Evolutionary conservation across 257 asterid genomes (phyloP), one percentile per base, ranked within the genome.

Genomic region (Ehretia macrophylla): DNA sequence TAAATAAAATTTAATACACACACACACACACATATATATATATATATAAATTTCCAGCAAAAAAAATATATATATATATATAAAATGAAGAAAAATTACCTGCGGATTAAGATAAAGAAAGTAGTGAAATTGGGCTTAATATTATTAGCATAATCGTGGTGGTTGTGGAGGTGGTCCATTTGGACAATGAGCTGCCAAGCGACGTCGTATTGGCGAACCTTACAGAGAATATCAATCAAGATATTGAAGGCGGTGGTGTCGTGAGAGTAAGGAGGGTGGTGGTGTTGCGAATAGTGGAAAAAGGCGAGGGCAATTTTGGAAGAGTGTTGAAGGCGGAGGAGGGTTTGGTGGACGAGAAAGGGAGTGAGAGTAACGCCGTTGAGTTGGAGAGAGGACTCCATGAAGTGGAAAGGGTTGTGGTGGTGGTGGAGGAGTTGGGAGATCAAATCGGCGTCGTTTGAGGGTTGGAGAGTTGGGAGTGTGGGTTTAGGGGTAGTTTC

Each of bases 381-480:
- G 70, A 91, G 87, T 40, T 91, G 94, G 66, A 88, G 78, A 18
- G 95, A 83, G 4, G 98, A 87, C 64, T 91, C 96, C 80, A 82
- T 80, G 72, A 81, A 84, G 72, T 90, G 98, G 70, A 83, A 91
- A 1, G 98, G 98, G 77, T 91, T 91, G 81, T 83, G 96, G 75
- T 90, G 90, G 21, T 73, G 79, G 64, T 85, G 79, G 58, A 90
- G 79, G 55, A 90, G 59, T 45, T 83, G 87, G 55, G 90, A 83
- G 8, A 91, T 66, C 16, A 77, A 55, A 55, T 87, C 96, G 4
- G 98, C 98, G 47, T 74, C 88, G 40, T 64, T 58, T 10, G 94
- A 90, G 42, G 80, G 85, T 55, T 76, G 76, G 58, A n/a, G 86
- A 71, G 51, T 72, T 66, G 59, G 66, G 37, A 56, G 67, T 50